Evolutionary conservation across 2,329 filamentous ascomycete species (phyloP), one percentile per base, ranked within the genome.

Genomic region (Rutstroemia sp.): DNA sequence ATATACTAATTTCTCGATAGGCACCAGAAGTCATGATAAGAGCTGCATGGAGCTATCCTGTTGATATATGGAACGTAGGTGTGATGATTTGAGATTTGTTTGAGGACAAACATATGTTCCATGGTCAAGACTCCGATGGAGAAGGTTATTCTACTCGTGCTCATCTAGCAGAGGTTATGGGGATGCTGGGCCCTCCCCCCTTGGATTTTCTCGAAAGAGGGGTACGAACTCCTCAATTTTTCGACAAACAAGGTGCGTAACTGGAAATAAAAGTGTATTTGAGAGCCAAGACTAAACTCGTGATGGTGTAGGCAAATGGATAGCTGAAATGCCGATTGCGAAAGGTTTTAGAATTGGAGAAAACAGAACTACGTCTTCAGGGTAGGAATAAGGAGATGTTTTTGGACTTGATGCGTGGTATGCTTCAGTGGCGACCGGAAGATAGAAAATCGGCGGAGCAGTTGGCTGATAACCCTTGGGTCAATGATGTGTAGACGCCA

Each of bases 41-140:
- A 23, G 72, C 72, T 65, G 54, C 60, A 0, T 73, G 71, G 71
- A 65, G 67, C 9, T 59, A 62, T 39, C 41, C 61, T 14, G 67
- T 72, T 18, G 71, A 74, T 61, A 61, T 68, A 18, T 74, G 71
- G 72, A 71, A 67, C 34, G 56, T 67, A 1, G 71, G 67, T 38
- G 61, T 73, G 12, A 49, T 73, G 62, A 71, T 73, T 50, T 66
- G 59, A 62, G 61, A 63, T 38, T 58, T 67, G 56, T 61, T 65
- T 59, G 63, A 65, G 49, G 59, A 58, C 46, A 61, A 47, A 54
- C 56, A 47, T 38, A 56, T 63, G 58, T 66, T 66, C 55, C 34
- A 63, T 59, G 59, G 57, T 38, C 30, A 59, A 45, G 60, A 64
- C 41, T 60, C 64, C 9, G 56, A 58, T 54, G 60, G 62, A 44